These are phyloP conservation scores for Cochlearia excelsa DNA, from an alignment of 345 rosid species.

Conservation along the genomic window DNA sequence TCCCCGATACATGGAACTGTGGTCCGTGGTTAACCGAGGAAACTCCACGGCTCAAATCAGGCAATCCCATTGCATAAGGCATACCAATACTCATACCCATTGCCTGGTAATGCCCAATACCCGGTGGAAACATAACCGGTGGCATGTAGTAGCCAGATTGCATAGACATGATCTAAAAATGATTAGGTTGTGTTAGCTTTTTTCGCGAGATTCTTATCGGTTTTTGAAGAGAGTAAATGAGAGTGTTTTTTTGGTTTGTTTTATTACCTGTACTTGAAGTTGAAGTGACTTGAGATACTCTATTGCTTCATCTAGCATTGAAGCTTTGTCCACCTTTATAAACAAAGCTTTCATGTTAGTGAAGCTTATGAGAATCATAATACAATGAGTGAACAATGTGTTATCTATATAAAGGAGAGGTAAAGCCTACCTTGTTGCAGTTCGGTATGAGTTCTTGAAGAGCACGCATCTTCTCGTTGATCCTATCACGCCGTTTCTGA, in stretches of 20 bases:
- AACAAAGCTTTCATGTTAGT: constrained; percentile 30
- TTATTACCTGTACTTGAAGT: constrained; percentile 75
- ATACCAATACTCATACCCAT: constrained; percentile 68
- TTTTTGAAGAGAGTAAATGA: constrained; percentile 10
- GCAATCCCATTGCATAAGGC: constrained; percentile 62
- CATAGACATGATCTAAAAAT: constrained; percentile 77
- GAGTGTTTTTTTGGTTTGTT: neutral
- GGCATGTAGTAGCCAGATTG: constrained; percentile 73
- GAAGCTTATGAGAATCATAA: neutral
- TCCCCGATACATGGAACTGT: constrained; percentile 50
- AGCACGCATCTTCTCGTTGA: constrained; percentile 92
- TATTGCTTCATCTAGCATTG: constrained; percentile 95
- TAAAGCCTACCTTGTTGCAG: constrained; percentile 64
- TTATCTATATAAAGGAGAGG: neutral
- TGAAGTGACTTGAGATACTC: constrained; percentile 87
- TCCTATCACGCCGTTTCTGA: constrained; percentile 87
- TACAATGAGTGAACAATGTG: no score
- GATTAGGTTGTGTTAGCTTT: constrained; percentile 11
- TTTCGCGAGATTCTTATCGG: constrained; percentile 4
- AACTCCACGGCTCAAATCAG: constrained; percentile 47
- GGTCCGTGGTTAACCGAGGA: constrained; percentile 50
- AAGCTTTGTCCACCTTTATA: constrained; percentile 90
- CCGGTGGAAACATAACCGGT: constrained; percentile 65
- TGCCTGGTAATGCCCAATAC: constrained; percentile 69
- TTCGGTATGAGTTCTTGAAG: constrained; percentile 94